A percentile compares a stretch with the other conserved stretches of the same genome.
Evolutionary conservation across 2,329 filamentous ascomycete species (phyloP).

Genomic region (Cytospora piceae): DNA sequence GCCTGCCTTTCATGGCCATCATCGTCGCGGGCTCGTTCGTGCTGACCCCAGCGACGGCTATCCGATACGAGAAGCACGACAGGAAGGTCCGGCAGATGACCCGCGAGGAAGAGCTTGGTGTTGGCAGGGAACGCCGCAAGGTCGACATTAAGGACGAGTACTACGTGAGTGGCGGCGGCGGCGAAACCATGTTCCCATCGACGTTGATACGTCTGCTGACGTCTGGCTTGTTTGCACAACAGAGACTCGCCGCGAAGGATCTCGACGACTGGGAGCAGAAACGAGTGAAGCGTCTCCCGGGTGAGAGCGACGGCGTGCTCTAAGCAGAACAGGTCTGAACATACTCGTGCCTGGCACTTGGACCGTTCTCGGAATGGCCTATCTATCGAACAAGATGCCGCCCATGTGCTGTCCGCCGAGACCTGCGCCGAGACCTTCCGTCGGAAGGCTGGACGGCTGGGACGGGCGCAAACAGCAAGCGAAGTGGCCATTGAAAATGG

Average conservation of each 20-base stretch:
- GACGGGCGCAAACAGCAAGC: neutral
- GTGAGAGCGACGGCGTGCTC: constrained; percentile 85
- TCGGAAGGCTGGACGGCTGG: no score
- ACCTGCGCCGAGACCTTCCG: constrained; percentile 4
- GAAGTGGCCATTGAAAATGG: constrained; percentile 1
- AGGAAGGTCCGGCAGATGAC: constrained; percentile 84
- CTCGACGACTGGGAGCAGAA: constrained; percentile 97
- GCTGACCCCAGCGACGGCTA: constrained; percentile 88
- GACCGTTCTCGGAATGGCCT: constrained; percentile 2
- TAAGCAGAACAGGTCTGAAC: constrained; percentile 38
- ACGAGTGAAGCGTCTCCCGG: constrained; percentile 84
- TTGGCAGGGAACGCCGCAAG: constrained; percentile 71
- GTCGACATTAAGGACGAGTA: constrained; percentile 86
- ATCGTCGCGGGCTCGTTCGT: constrained; percentile 94
- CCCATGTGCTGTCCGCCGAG: neutral
- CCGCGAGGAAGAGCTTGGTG: constrained; percentile 82
- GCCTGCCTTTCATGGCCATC: constrained; percentile 86
- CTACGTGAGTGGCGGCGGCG: constrained; percentile 61
- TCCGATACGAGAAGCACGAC: constrained; percentile 93
- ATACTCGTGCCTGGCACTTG: neutral
- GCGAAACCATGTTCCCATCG: constrained; percentile 1
- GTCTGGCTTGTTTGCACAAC: constrained; percentile 25
- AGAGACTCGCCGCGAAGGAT: constrained; percentile 86
- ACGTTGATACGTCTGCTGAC: constrained; percentile 13
- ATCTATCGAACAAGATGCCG: constrained; percentile 1